Base-by-base conservation (phyloP, 306 rosid genomes). In the Prunus salicina region DNA sequence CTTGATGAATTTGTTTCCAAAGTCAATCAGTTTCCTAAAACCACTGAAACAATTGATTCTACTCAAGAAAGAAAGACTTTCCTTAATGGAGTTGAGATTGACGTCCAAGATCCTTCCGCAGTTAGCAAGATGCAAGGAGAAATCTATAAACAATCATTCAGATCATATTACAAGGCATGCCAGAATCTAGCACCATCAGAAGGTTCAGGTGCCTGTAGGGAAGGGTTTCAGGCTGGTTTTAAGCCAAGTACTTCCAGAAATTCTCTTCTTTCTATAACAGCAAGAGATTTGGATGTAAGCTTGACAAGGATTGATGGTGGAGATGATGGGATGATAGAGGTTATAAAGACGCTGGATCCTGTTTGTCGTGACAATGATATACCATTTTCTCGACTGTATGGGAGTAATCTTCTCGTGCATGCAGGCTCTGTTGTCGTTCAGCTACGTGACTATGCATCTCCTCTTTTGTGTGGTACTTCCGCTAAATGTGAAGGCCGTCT, bases 191-290 rank as follows among this genome's bases (percentile, higher is more conserved):
- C 77, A 69, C 80, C 81, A 66, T 81, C 97, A 70, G 89, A 93
- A 86, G 94, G 99, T 85, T 96, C 97, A 57, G 97, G 99, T 82
- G 93, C 98, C 64, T 91, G 87, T 75, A 63, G 61, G 72, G 90
- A 84, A 74, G 96, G 91, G 64, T 89, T 96, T 83, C 99, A 96
- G 88, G 69, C 91, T 85, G 99, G 99, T 81, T 96, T 96, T 79
- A 93, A 82, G 82, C 88, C 93, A 32, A 96, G 97, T 83, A 82
- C 93, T 56, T 79, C 90, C 16, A 88, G 99, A 76, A 83, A 87
- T 79, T 96, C 96, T 72, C 90, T 96, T 83, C 88, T 96, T 80
- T 93, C 97, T 20, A 83, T 96, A 83, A 50, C 89, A 75, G 98
- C 94, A 13, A 71, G 79, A 50, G 96, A 96, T 76, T 82, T 96